Conservation (phyloP, 805 yeast genomes). For the Kodamaea kaohsiungensis region DNA sequence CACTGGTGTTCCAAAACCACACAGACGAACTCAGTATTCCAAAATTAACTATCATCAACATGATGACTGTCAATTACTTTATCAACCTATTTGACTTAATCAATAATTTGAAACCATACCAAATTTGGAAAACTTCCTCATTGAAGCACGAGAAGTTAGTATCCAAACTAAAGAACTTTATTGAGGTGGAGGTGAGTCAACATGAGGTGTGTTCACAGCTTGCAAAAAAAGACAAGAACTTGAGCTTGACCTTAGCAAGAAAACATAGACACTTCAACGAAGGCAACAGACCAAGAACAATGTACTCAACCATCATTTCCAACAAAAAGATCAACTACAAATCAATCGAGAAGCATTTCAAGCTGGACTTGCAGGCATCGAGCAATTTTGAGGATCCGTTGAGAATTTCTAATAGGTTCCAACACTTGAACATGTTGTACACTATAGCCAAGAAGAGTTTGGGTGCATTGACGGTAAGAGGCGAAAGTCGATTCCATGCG, state of each 20-base stretch:
- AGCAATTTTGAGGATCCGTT: constrained; percentile 32
- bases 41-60: constrained; percentile 36
- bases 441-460: constrained; percentile 12
- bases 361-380: constrained; percentile 29
- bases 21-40: constrained; percentile 18
- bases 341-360: constrained; percentile 27
- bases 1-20: constrained; percentile 13
- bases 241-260: constrained; percentile 7
- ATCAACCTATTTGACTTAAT: constrained; percentile 39
- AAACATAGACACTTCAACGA: background rate
- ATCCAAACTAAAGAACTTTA: constrained; percentile 26
- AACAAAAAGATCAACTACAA: constrained; percentile 29
- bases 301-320: constrained; percentile 26
- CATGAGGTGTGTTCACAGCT: constrained; percentile 5
- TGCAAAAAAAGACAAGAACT: constrained; percentile 10
- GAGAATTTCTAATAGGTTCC: constrained; percentile 27
- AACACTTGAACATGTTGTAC: constrained; percentile 19
- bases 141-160: constrained; percentile 26
- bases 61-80: constrained; percentile 43
- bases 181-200: constrained; percentile 24
- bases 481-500: background rate
- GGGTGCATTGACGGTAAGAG: background rate
- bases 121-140: constrained; percentile 41
- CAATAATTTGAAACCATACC: constrained; percentile 33
- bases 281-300: constrained; percentile 10